Percentiles rank a stretch among this genome's conserved stretches.
These are phyloP conservation scores for Pneumocystis jirovecii DNA, from an alignment of 1,139 yeast species.

Conservation along the genomic window DNA sequence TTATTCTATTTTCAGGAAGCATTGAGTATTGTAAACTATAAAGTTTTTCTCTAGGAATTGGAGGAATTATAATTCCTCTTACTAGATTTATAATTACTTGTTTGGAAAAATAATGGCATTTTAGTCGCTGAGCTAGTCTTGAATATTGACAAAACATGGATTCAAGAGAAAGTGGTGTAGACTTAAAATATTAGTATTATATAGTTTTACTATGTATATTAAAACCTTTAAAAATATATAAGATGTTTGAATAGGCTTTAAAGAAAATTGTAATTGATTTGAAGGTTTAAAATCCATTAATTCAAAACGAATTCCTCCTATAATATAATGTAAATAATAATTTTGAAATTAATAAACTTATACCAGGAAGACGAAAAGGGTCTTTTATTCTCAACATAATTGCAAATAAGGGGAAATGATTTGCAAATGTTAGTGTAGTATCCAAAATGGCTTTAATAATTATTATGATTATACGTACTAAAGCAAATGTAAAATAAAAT, in stretches of 20 bases:
- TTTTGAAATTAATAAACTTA: slow-evolving; percentile 41
- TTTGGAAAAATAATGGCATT: slow-evolving; percentile 31
- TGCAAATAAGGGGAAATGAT: slow-evolving; percentile 79
- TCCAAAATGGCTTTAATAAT: slow-evolving; percentile 42
- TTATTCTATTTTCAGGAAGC: slow-evolving; percentile 30
- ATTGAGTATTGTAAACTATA: slow-evolving; percentile 37
- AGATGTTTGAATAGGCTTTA: not conserved
- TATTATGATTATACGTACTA: slow-evolving; percentile 40
- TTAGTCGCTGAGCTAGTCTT: slow-evolving; percentile 29
- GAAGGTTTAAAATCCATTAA: slow-evolving; percentile 1
- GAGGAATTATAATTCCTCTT: slow-evolving; percentile 33
- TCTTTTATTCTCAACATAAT: slow-evolving; percentile 65
- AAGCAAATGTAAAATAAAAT: slow-evolving; percentile 63
- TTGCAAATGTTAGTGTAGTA: slow-evolving; percentile 46
- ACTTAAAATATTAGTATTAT: slow-evolving; percentile 20
- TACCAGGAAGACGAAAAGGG: slow-evolving; percentile 72
- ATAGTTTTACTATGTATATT: slow-evolving; percentile 14
- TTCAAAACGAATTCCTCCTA: slow-evolving; percentile 7
- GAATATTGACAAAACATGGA: slow-evolving; percentile 37
- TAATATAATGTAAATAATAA: slow-evolving; percentile 13
- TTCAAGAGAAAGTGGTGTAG: slow-evolving; percentile 32
- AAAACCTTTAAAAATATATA: slow-evolving; percentile 21
- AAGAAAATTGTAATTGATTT: not conserved
- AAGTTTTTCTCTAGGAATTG: slow-evolving; percentile 31
- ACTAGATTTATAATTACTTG: slow-evolving; percentile 28